Base-by-base conservation (phyloP, 305 asterid species). In the Petunia hybrid region DNA sequence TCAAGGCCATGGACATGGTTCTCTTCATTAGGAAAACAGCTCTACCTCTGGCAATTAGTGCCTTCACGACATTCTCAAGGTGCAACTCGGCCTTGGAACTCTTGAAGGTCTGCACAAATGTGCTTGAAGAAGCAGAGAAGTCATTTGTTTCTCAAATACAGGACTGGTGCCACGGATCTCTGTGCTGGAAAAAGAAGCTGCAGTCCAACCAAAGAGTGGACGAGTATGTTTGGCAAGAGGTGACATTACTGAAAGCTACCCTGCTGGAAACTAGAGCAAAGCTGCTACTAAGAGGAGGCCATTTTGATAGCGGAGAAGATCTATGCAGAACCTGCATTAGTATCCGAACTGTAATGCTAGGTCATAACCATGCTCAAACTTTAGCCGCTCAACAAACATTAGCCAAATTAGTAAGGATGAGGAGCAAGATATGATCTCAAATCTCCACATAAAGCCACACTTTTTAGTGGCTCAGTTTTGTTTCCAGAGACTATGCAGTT, bases 261-360 rank as follows among this genome's bases (percentile, higher is more conserved):
- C 35, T 93, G 79, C 89, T 93, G 8, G 98, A 95, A 86, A 89
- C 92, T 8, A 85, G 98, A 74, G 94, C 98, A 8, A 89, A 88
- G 80, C 74, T 95, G 87, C 84, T 95, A 86, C 84, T 95, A 41
- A 86, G 99, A 79, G 99, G 99, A 5, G 98, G 98, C 48, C 87
- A 85, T 76, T 95, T 92, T 10, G 95, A 93, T 71, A 85, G 88
- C 4, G 99, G 95, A 45, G 99, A 95, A 76, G 99, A 92, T 83
- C 90, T 92, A 3, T 94, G 98, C 73, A 83, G 98, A 67, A 91
- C 94, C 39, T 91, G 98, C 80, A 88, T 94, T 80, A 92, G 98
- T 59, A 95, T 95, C 65, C 86, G 99, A 87, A 94, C 98, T 5
- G 98, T 94, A 83, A 92, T 94, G 98, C 84, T 94, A n/a, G 99